Percentiles rank a stretch among this genome's conserved stretches.
Conservation (phyloP, 352 stramenopile species). For the Globisporangium splendens region DNA sequence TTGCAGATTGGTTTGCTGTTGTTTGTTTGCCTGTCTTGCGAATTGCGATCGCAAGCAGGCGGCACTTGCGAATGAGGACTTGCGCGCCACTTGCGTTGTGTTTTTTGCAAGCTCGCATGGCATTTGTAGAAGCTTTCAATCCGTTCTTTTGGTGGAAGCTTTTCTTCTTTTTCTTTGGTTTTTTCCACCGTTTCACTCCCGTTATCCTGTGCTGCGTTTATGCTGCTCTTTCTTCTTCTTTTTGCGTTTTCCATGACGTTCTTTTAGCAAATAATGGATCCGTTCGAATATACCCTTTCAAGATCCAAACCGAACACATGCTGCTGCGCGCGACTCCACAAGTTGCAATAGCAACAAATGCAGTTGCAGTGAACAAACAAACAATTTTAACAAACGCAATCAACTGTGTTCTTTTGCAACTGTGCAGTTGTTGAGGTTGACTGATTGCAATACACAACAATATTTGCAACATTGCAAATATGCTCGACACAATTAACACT, state of each 20-base stretch:
- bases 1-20: not conserved
- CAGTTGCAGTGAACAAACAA: too few species aligned
- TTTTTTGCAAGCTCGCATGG: not conserved
- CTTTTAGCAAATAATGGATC: not conserved
- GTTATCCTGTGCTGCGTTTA: too few species aligned
- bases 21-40: too few species aligned
- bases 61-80: slow-evolving; percentile 1
- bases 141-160: not conserved
- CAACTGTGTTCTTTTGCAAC: too few species aligned
- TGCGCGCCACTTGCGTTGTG: slow-evolving; percentile 12
- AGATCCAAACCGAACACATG: slow-evolving; percentile 5
- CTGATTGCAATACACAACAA: too few species aligned
- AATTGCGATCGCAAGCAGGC: too few species aligned
- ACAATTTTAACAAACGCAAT: too few species aligned
- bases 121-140: slow-evolving; percentile 4
- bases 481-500: not conserved
- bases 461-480: too few species aligned
- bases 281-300: slow-evolving; percentile 4
- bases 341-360: not conserved
- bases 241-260: too few species aligned
- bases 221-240: slow-evolving; percentile 1
- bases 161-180: not conserved
- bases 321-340: not conserved
- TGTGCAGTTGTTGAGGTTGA: too few species aligned
- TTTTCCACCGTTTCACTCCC: slow-evolving; percentile 6